A percentile compares a stretch with the other conserved stretches of the same genome.
Evolutionary conservation across 2,329 filamentous ascomycete species (phyloP).

Genomic region (Aspergillus sp.): DNA sequence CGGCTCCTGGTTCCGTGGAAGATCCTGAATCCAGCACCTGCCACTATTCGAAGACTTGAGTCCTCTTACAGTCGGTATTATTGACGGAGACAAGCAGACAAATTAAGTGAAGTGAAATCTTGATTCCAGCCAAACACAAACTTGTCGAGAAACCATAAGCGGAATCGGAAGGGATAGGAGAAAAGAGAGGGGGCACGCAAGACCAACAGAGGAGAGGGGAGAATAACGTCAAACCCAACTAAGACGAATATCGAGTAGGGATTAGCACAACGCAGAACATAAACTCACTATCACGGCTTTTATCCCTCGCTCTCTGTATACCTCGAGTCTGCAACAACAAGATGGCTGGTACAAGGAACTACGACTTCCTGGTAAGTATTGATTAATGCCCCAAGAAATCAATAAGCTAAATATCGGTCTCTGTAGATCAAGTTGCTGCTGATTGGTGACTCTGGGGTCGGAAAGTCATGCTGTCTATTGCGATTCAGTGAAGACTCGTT

Average conservation of each 20-base stretch:
- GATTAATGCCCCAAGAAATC: neutral
- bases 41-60: neutral
- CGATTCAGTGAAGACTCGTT: slow-evolving; percentile 98
- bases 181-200: neutral
- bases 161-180: neutral
- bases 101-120: neutral
- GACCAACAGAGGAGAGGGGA: neutral
- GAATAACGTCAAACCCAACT: neutral
- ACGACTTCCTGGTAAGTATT: slow-evolving; percentile 88
- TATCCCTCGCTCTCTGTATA: neutral
- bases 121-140: neutral
- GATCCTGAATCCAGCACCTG: slow-evolving; percentile 6
- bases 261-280: neutral
- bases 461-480: slow-evolving; percentile 94
- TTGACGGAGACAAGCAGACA: neutral
- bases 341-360: slow-evolving; percentile 98
- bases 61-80: neutral
- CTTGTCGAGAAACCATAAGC: neutral
- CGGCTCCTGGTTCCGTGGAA: neutral
- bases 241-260: neutral
- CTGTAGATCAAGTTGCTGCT: slow-evolving; percentile 90
- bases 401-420: slow-evolving; percentile 23
- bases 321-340: slow-evolving; percentile 15
- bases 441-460: slow-evolving; percentile 94
- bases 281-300: neutral